Base-by-base conservation (phyloP, 768 basidiomycete genomes). In the Russula compacta region DNA sequence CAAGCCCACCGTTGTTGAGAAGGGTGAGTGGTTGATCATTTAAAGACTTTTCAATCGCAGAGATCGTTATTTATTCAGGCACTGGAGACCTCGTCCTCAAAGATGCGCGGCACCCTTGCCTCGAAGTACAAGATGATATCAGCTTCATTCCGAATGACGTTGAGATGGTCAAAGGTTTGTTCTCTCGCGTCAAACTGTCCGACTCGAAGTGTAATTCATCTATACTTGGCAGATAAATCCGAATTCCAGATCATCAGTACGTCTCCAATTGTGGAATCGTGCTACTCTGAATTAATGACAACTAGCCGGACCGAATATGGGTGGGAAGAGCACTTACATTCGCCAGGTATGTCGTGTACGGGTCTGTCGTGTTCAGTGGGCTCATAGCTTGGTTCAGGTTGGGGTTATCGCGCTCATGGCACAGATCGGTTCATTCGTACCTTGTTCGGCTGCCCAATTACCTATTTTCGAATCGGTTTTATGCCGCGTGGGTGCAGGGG, bases 361-460 rank as follows among this genome's bases (percentile, higher is more conserved):
- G n/a, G 38, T 38, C 15, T 33, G n/a, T 38, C 6, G 21, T 39
- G 9, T 42, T 48, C 8, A n/a, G 21, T n/a, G 11, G 19, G 43
- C n/a, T 66, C 59, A 49, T 53, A 36, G 11, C 4, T 49, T 43
- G n/a, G 24, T 68, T n/a, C 69, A 86, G 85, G 86, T 91, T 40
- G 97, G 95, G 2, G 94, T 95, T n/a, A 92, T 98, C 64, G 89
- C 87, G 0, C 81, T 99, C 7, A 92, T 99, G 89, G 94, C 94
- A 0, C 95, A 99, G 71, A 83, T 86, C 2, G 97, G 97, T 7
- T 92, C 88, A 67, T 99, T 93, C 70, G 97, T 99, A 0, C 97
- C 97, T 2, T 97, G 94, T 65, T 79, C 85, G 8, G 82, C 86
- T 66, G 97, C 97, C 0, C 78, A 81, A 32, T 66, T 98, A 1